Base-by-base conservation (phyloP, 2,329 filamentous ascomycete species). In the Amauroascus verrucosus region DNA sequence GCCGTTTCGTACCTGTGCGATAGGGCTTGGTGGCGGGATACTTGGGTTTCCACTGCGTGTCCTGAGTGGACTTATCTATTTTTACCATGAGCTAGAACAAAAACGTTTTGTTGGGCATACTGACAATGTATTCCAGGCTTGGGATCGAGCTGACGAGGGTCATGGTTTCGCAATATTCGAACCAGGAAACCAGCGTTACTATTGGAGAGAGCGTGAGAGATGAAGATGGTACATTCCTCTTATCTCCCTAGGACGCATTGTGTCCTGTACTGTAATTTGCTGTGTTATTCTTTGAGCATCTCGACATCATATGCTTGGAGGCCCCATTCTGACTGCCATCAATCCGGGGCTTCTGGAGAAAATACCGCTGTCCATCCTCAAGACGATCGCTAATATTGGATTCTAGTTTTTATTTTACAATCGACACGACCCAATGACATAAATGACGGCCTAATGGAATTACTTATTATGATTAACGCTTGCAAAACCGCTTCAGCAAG, bases 391-490 rank as follows among this genome's bases (percentile, higher is more conserved):
- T 56, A 54, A 56, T 13, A 18, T 20, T 33, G 32, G 30, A 40
- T 13, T 45, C 49, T 63, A 82, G 90, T 96, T 66, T 97, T 96
- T 75, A 95, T 97, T 64, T 78, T 97, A 56, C 91, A 97, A 73
- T 95, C 91, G 22, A 95, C 93, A 46, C 85, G 87, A 38, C 91
- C 91, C 1, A 90, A 91, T 68, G 90, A 96, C 67, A 94, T 97
- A 75, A 98, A 98, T 72, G 91, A 97, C 69, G 89, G 89, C 48
- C 80, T 98, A 56, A 97, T 98, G 91, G 91, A 98, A 73, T 81
- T 97, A 35, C 80, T 97, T 61, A 96, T 97, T 73, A 95, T 96
- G 84, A 94, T 96, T 71, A 94, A 95, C 67, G 91, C 91, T 59
- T 96, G 91, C 77, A 85, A 87, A 69, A 87, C 84, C 22, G 85